Conservation (phyloP, 345 rosid genomes). For the Microthlaspi erraticum region DNA sequence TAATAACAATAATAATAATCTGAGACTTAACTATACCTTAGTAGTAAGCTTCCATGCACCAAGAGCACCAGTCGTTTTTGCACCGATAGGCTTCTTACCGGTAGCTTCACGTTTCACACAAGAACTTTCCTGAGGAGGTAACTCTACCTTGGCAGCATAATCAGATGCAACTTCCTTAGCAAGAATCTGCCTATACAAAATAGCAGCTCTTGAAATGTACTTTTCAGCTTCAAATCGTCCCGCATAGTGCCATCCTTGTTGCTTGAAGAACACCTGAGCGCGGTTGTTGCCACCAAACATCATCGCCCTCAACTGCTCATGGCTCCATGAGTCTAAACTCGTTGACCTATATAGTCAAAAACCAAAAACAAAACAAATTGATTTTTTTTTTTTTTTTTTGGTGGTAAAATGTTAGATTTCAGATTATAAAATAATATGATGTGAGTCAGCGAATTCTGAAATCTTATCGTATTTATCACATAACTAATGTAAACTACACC, state of each 20-base stretch:
- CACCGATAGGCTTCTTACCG: constrained; percentile 73
- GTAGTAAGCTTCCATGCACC: constrained; percentile 81
- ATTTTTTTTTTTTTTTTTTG: too few species aligned
- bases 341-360: constrained; percentile 58
- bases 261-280: constrained; percentile 80
- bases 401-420: too few species aligned
- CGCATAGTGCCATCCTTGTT: constrained; percentile 88
- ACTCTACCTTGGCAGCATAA: constrained; percentile 48
- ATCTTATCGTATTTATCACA: too few species aligned
- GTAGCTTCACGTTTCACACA: constrained; percentile 43
- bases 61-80: constrained; percentile 73
- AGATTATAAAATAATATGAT: too few species aligned
- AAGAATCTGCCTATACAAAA: constrained; percentile 71
- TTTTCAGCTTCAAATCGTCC: constrained; percentile 73
- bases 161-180: constrained; percentile 47
- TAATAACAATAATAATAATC: neutral
- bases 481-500: neutral
- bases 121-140: constrained; percentile 17
- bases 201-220: constrained; percentile 88
- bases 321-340: constrained; percentile 80
- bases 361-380: too few species aligned
- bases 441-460: too few species aligned
- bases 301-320: constrained; percentile 78
- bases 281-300: constrained; percentile 81
- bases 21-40: constrained; percentile 45